Evolutionary conservation across 169 alveolate genomes (phyloP), one percentile per base, ranked within the genome.

Genomic region (Plasmodium inui): DNA sequence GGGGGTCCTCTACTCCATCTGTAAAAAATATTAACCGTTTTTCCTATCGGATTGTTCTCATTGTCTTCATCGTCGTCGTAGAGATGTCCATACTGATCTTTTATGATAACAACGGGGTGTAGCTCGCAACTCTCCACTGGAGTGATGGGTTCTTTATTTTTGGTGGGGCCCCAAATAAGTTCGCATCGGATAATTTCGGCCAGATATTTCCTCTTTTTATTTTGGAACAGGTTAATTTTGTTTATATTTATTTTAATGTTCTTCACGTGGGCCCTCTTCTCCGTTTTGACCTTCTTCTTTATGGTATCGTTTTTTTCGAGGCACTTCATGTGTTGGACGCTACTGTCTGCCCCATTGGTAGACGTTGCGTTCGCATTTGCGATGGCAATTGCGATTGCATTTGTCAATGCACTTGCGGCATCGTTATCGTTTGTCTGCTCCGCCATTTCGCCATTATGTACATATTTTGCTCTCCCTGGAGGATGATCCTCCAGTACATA

Each of bases 1-100:
- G 97, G 95, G 3, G 98, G 98, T 2, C 98, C 97, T 74, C 98
- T 89, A 55, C 93, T 84, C 98, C 98, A 96, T 74, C 98, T 95
- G 46, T 93, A 96, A 71, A 89, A 79, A 30, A 96, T 94, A 34
- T 74, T 91, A 50, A 82, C 95, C 0, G 95, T 74, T 85, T 82
- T 88, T 32, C 96, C 96, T 22, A 88, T 83, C 8, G 96, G 96
- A 30, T 83, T 91, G 53, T 91, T 91, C 55, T 81, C 92, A 78
- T 91, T 91, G 71, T 82, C 92, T 91, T 91, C 95, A 92, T 84
- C 95, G 50, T 95, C 97, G 79, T 93, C 97, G 93, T 95, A 93
- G 46, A 95, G 80, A 78, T 94, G 84, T 17, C 97, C 97, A 50
- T 37, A 78, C 34, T 92, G 86, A 46, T 96, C 97, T 71, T 94